Evolutionary conservation across 2,329 filamentous ascomycete species (phyloP).

Genomic region (Alternaria alternata): DNA sequence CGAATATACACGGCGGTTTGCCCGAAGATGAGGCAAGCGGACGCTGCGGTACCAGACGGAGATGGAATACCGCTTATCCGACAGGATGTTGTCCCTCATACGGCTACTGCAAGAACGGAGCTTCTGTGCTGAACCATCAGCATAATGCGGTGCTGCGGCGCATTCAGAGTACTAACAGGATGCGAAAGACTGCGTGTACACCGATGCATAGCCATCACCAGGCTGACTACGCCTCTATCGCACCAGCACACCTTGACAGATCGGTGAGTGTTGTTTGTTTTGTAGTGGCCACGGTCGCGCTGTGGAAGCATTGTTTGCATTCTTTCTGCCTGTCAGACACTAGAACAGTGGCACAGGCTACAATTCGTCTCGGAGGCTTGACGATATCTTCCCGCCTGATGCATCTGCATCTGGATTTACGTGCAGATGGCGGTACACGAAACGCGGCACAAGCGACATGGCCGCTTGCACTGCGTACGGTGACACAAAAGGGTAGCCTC

Average conservation of each 20-base stretch:
- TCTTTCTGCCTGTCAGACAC: constrained; percentile 18
- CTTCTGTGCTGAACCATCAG: constrained; percentile 27
- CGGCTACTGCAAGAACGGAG: constrained; percentile 36
- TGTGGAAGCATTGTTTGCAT: constrained; percentile 16
- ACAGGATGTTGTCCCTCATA: constrained; percentile 23
- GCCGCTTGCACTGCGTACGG: constrained; percentile 17
- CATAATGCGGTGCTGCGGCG: constrained; percentile 31
- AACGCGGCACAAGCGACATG: constrained; percentile 22
- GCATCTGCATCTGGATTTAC: constrained; percentile 28
- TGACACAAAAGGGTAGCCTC: constrained; percentile 28
- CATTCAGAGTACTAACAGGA: constrained; percentile 24
- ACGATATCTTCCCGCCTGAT: constrained; percentile 33
- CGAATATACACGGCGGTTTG: constrained; percentile 5
- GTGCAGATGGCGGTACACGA: constrained; percentile 34
- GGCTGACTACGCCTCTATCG: constrained; percentile 14
- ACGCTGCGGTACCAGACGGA: constrained; percentile 24
- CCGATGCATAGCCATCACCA: constrained; percentile 21
- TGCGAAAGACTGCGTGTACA: constrained; percentile 27
- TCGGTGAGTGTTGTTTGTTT: constrained; percentile 25
- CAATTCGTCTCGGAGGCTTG: constrained; percentile 22
- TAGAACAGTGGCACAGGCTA: constrained; percentile 26
- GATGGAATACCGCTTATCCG: constrained; percentile 28
- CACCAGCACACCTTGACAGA: constrained; percentile 14
- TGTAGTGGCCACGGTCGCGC: constrained; percentile 3
- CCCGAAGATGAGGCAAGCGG: constrained; percentile 27